Evolutionary conservation across 2,329 filamentous ascomycete species (phyloP).

Genomic region (Ploettnerulaceae sp.): DNA sequence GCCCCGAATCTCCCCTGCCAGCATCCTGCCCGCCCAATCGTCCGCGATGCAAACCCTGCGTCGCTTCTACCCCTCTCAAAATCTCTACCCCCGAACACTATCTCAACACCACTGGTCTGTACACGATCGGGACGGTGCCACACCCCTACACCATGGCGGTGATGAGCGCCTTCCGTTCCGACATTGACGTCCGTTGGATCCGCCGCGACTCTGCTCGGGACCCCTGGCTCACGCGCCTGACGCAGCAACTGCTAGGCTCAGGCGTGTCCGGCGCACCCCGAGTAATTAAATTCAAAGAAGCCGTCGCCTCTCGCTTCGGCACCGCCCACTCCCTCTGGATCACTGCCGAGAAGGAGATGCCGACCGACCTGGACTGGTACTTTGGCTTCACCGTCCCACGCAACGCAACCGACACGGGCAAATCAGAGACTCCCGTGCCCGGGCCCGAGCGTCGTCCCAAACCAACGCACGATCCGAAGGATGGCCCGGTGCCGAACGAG

Average conservation of each 20-base stretch:
- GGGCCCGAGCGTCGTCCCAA: constrained; percentile 52
- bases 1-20: constrained; percentile 67
- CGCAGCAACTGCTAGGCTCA: constrained; percentile 61
- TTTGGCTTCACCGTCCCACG: constrained; percentile 80
- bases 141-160: constrained; percentile 83
- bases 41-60: constrained; percentile 69
- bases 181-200: constrained; percentile 60
- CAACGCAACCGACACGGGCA: constrained; percentile 46
- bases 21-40: constrained; percentile 80
- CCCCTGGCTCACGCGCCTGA: constrained; percentile 69
- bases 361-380: constrained; percentile 75
- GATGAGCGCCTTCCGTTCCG: constrained; percentile 57
- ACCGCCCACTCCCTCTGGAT: constrained; percentile 72
- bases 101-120: constrained; percentile 65
- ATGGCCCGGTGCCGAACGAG: constrained; percentile 47
- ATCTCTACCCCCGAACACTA: constrained; percentile 64
- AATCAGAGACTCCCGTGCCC: constrained; percentile 53
- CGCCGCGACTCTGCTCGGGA: constrained; percentile 68
- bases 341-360: constrained; percentile 58
- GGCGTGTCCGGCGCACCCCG: constrained; percentile 60
- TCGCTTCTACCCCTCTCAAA: constrained; percentile 56
- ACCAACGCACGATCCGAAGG: constrained; percentile 42
- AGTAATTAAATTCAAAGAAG: constrained; percentile 73
- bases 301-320: constrained; percentile 65
- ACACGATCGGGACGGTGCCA: constrained; percentile 81